Base-by-base conservation (phyloP, 768 basidiomycete species). In the Mycena indigotica region DNA sequence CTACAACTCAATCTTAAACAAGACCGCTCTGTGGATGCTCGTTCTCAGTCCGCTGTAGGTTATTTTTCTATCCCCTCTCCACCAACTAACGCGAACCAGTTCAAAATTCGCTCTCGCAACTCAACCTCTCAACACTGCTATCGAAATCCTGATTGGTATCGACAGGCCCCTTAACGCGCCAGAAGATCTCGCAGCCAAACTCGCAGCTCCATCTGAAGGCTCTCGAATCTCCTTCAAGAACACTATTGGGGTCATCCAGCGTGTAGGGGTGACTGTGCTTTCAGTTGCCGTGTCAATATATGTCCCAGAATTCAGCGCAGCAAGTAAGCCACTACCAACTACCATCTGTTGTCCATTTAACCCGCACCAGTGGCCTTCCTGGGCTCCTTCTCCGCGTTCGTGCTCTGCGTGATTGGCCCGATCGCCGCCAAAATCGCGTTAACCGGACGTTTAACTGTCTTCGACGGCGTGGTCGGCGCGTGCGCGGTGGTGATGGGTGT, bases 81-180 rank as follows among this genome's bases (percentile, higher is more conserved):
- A n/a, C n/a, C n/a, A n/a, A n/a, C n/a, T n/a, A n/a, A n/a, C n/a
- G n/a, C n/a, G n/a, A n/a, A n/a, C n/a, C n/a, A n/a, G n/a, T 59
- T 86, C 93, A 1, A 98, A 98, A 72, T 97, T 92, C 70, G 91
- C 93, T 5, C 75, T 98, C 40, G 84, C 85, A 32, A 88, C 87
- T 1, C 80, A 93, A 69, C 95, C 93, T 84, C 82, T 98, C 32
- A 93, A 90, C 68, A 74, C 91, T 50, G 94, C 92, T 1, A 74
- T 98, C 53, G 94, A 95, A 68, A 83, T 86, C 58, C 72, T 92
- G 39, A 73, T 96, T 28, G 89, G 87, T 24, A 77, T 93, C 62
- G 87, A 90, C 57, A 64, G 61, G 3, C 74, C 72, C 25, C 61
- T 68, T 17, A 60, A 65, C n/a, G 66, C 72, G 15, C 73, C 77